Evolutionary conservation across 306 rosid genomes (phyloP).

Genomic region (Calophaca sinica): DNA sequence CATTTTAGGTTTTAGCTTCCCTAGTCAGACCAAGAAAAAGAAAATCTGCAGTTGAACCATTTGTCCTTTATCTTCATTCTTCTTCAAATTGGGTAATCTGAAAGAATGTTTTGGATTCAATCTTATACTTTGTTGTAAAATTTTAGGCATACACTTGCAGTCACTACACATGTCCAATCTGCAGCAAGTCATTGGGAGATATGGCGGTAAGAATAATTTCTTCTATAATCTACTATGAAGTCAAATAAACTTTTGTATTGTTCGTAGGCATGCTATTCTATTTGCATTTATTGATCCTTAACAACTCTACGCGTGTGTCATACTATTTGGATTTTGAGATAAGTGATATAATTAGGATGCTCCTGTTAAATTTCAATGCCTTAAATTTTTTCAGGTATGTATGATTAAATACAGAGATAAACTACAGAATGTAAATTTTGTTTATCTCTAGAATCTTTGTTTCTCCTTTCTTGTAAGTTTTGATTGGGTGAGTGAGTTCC

Average conservation of each 20-base stretch:
- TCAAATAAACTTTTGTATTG: constrained; percentile 6
- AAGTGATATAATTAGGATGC: constrained; percentile 25
- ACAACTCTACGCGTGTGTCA: not conserved
- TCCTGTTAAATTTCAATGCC: constrained; percentile 26
- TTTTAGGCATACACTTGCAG: constrained; percentile 94
- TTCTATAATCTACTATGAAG: constrained; percentile 23
- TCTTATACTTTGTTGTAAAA: constrained; percentile 48
- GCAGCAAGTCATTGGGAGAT: constrained; percentile 99
- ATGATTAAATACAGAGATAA: constrained; percentile 22
- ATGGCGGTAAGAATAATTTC: constrained; percentile 82
- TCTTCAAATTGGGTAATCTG: not conserved
- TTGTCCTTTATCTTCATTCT: constrained; percentile 13
- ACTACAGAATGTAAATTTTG: constrained; percentile 9
- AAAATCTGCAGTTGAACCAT: constrained; percentile 1
- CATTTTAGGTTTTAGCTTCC: constrained; percentile 4
- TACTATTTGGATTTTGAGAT: constrained; percentile 23
- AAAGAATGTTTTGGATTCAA: constrained; percentile 40
- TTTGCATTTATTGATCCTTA: too few species aligned
- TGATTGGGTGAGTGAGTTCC: constrained; percentile 19
- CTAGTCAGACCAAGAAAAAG: not conserved
- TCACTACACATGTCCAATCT: constrained; percentile 97
- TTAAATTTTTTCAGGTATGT: constrained; percentile 1
- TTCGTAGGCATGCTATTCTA: too few species aligned
- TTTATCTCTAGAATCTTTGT: not conserved
- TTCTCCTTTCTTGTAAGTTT: constrained; percentile 18